Conservation (phyloP, 2,329 filamentous ascomycete genomes). For the Cladosporium sp. region DNA sequence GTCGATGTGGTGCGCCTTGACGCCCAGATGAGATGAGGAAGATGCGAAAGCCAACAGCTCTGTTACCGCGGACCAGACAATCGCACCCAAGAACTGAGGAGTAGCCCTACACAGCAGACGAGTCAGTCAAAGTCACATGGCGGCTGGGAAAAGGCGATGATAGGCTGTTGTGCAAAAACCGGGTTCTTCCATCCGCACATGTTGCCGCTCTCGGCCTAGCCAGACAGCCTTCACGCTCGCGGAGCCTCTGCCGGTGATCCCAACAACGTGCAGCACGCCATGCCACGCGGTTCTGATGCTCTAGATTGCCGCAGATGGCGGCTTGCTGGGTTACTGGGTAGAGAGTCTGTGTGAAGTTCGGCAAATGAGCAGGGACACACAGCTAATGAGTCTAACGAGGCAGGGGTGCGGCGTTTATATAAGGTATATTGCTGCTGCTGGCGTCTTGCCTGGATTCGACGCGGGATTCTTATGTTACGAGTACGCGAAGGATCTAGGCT, state of each 20-base stretch:
- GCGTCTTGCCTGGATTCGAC: not conserved
- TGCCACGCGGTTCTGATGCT: not conserved
- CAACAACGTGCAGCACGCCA: not conserved
- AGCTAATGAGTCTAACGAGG: no score
- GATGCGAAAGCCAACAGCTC: not conserved
- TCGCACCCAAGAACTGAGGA: not conserved
- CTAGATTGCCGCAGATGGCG: not conserved
- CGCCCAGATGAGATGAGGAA: not conserved
- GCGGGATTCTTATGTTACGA: not conserved
- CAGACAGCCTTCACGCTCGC: not conserved
- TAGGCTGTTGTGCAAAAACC: not conserved
- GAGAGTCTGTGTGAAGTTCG: not conserved
- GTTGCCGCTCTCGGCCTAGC: not conserved
- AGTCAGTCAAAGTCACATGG: conserved; percentile 1
- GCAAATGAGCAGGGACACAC: not conserved
- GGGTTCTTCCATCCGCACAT: not conserved
- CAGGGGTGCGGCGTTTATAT: not conserved
- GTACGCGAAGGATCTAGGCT: not conserved
- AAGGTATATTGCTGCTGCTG: not conserved
- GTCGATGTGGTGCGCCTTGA: not conserved
- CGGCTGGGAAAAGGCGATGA: not conserved
- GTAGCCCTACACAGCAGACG: not conserved
- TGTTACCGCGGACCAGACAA: not conserved
- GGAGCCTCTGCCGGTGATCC: not conserved
- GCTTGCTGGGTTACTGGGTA: not conserved